Evolutionary conservation across 2,329 filamentous ascomycete genomes (phyloP), one percentile per base, ranked within the genome.

Genomic region (Ophiostoma perfectum): DNA sequence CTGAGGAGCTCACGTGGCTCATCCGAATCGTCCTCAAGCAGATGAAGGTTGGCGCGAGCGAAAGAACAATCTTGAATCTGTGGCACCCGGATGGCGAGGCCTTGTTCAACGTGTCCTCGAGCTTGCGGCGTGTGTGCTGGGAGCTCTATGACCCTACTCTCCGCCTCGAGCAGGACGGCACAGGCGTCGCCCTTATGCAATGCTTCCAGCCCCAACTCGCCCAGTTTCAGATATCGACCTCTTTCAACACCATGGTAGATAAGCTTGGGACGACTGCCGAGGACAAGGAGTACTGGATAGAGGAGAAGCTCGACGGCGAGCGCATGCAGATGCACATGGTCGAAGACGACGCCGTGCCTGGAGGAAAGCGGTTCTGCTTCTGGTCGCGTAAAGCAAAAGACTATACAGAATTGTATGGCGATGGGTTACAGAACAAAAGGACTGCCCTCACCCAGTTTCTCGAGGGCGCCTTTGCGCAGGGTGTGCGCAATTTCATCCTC

Each of bases 361-460:
- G 93, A 0, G 91, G 92, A 0, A 87, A 83, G 68, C 82, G 81
- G 27, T 97, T 98, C 76, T 83, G 82, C 44, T 99, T 96, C 77
- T 99, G 93, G 92, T 98, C 94, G 2, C 86, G 95, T 66, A 98
- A 96, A 78, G 94, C 91, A 8, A 98, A 97, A 76, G 91, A 98
- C 64, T 99, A 99, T 74, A 95, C 93, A 0, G 95, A 97, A 74
- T 84, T 99, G 0, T 99, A 99, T 75, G 95, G 95, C 6, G 83
- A 87, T 69, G 85, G 90, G 0, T 84, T 96, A 16, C 79, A 88
- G 64, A 92, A 96, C 72, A 84, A 89, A 5, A 87, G 88, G 55
- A 89, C 90, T 7, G 88, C 93, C 6, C 77, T 98, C 66, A 97
- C 94, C 0, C 85, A 92, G 45, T 89, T 96, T 75, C 81, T 98